Base-by-base conservation (phyloP, 495 filamentous ascomycete species). In the Aspergillus olivimuriae region DNA sequence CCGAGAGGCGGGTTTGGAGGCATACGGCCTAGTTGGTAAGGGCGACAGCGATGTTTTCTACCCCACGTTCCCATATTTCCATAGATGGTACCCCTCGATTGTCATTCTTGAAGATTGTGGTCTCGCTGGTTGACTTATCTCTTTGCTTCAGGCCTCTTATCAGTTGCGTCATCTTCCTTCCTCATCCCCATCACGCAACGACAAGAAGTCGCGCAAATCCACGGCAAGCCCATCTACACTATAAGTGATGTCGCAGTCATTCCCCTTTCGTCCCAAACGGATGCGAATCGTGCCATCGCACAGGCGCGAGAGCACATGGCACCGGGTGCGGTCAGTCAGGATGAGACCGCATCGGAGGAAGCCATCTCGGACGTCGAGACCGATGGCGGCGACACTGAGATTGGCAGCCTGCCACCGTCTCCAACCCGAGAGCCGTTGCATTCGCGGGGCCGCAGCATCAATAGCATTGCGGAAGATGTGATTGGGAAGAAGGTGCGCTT, bases 211-310 rank as follows among this genome's bases (percentile, higher is more conserved):
- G 92, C 92, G 1, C 80, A 87, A 46, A 81, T 96, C 38, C 79
- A 80, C 41, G 87, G 86, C 12, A 80, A 79, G 35, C 84, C 90
- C 3, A 70, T 96, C 41, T 96, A 94, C 58, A 80, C 86, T 32
- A 74, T 95, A 34, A 87, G 82, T 42, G 86, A 89, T 49, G 83
- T 98, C 22, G 83, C 89, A 1, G 69, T 98, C 18, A 94, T 94
- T 15, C 92, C 92, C 1, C 78, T 90, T 14, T 76, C 83, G 11
- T 92, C 83, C 12, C 82, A 81, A 48, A 57, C 55, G 31, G 88
- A 91, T 17, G 91, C 92, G 4, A 70, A 70, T 47, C 73, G 73
- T 11, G 82, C 87, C 4, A 83, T 96, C 28, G 51, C 66, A 3
- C 75, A 80, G 39, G 84, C 87, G 0, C 74, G 73, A 10, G 69